Evolutionary conservation across 2,329 filamentous ascomycete species (phyloP), one percentile per base, ranked within the genome.

Genomic region (Penicillium sp.): DNA sequence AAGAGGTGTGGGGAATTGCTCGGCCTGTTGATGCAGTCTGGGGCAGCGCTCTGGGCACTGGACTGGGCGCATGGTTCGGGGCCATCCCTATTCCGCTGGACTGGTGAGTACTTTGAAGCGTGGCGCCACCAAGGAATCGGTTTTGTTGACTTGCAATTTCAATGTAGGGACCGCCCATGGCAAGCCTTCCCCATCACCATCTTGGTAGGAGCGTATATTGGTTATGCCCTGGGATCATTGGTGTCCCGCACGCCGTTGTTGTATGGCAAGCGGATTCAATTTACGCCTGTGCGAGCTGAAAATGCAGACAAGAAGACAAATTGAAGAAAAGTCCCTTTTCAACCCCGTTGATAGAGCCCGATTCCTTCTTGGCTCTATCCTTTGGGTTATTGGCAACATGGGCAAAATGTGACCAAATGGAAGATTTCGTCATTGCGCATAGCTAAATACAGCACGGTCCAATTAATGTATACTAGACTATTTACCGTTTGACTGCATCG

Each of bases 171-270:
- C 71, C 85, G 94, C n/a, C 91, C 95, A 63, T 99, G 94, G 94
- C 94, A 99, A 82, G 89, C 87, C 71, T 99, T 93, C 89, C 94
- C 94, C 0, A 87, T 97, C 44, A 99, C 94, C 0, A 88, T 99
- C 53, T 74, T 97, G 4, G 85, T 83, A 2, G 94, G 94, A 2
- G 80, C 88, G 16, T 97, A 95, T 72, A 74, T 84, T 6, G 94
- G 94, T 1, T 91, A 89, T 71, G 79, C 84, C 1, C 60, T 89
- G 12, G 91, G 91, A 1, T 62, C 65, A 6, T 54, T 69, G 51
- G 18, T 66, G 28, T 63, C 61, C 18, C 63, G 69, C 16, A 61
- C 66, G 10, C 65, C 70, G 0, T 49, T 67, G 6, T 23, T 73
- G 24, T 72, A 66, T 58, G 69, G 71, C 42, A 73, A 69, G 56